These are phyloP conservation scores for Colletotrichum sp. DNA, from an alignment of 2,329 filamentous ascomycete species.

Conservation along the genomic window DNA sequence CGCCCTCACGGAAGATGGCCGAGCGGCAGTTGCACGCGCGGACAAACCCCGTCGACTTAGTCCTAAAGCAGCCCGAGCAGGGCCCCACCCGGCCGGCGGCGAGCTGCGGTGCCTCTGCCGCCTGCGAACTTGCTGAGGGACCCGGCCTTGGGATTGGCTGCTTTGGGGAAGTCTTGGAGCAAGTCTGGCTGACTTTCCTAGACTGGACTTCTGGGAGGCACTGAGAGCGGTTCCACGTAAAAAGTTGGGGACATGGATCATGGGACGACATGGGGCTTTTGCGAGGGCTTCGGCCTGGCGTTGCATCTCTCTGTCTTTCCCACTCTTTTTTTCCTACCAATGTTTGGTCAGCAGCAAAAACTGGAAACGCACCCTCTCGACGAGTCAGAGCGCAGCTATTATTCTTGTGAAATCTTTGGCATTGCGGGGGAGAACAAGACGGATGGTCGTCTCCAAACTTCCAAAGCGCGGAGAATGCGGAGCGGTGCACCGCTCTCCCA, in stretches of 20 bases:
- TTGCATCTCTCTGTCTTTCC: not conserved
- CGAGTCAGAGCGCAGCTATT: conserved; percentile 8
- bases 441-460: conserved; percentile 3
- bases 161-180: not conserved
- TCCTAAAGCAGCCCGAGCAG: not conserved
- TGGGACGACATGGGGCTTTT: not conserved
- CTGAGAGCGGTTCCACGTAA: not conserved
- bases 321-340: not conserved
- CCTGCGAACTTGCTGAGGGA: not conserved
- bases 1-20: conserved; percentile 14
- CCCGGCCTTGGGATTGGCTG: not conserved
- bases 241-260: not conserved
- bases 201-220: not conserved
- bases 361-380: not conserved
- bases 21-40: conserved; percentile 10
- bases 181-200: not conserved
- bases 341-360: not conserved
- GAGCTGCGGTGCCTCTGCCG: not conserved
- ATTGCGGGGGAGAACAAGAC: conserved; percentile 2
- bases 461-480: conserved; percentile 16
- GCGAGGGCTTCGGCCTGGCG: not conserved
- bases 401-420: not conserved
- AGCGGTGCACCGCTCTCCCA: not conserved
- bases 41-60: conserved; percentile 6
- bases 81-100: conserved; percentile 8